Conservation (phyloP, 352 stramenopile genomes). For the Blastocystis sp. region DNA sequence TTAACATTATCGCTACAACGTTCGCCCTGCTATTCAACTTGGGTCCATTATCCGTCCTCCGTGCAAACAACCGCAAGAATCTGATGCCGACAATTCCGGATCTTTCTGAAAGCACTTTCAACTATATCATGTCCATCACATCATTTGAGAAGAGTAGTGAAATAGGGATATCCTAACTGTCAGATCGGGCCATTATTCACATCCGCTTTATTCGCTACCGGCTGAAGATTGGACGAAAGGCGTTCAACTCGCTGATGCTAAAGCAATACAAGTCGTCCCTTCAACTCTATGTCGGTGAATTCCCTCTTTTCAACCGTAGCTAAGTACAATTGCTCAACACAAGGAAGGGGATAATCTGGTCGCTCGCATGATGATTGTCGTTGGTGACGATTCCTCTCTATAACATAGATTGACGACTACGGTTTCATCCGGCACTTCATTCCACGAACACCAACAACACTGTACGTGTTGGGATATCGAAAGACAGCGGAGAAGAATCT, state of each 20-base stretch:
- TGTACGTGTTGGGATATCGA: not conserved
- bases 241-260: conserved; percentile 36
- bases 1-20: conserved; percentile 26
- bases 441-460: not conserved
- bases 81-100: conserved; percentile 52
- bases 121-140: conserved; percentile 49
- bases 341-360: conserved; percentile 8
- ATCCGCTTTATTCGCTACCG: conserved; percentile 49
- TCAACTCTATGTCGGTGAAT: not conserved
- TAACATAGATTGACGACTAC: conserved; percentile 11
- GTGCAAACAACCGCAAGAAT: conserved; percentile 45
- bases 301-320: not conserved
- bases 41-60: conserved; percentile 29
- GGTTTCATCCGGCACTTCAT: conserved; percentile 45
- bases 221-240: conserved; percentile 22
- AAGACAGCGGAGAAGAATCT: conserved; percentile 16
- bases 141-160: conserved; percentile 42
- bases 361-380: conserved; percentile 28
- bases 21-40: conserved; percentile 49
- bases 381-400: not conserved
- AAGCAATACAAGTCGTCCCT: conserved; percentile 41
- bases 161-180: not conserved
- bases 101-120: conserved; percentile 35
- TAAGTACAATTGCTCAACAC: conserved; percentile 34
- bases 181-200: conserved; percentile 43